phyloP scores from a whole-genome alignment of 148 eudicot species.

The Tetragonia tetragonoides region DNA sequence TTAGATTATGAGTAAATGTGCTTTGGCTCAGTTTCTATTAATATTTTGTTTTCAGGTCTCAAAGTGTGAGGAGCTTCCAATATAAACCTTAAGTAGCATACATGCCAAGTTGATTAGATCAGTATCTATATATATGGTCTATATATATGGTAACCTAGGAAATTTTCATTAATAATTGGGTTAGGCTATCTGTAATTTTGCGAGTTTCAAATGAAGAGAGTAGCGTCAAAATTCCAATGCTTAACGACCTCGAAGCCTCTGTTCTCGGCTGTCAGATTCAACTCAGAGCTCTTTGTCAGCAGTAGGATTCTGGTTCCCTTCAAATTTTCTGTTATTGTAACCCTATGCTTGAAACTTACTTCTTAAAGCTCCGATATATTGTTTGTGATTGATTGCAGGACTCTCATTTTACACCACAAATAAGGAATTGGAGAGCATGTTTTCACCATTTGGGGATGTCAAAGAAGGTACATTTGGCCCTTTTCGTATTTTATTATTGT shows the following conservation, averaged over 20 bases:
- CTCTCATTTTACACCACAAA: constrained; percentile 59
- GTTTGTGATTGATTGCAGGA: constrained; percentile 31
- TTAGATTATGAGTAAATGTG: too few species aligned
- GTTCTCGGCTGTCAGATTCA: constrained; percentile 24
- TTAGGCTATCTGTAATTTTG: too few species aligned
- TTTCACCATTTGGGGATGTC: constrained; percentile 55
- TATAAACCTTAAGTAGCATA: too few species aligned
- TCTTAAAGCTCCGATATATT: background rate
- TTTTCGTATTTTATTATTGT: background rate
- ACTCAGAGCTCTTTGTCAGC: constrained; percentile 52
- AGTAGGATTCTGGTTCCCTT: constrained; percentile 31
- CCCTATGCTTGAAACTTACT: background rate
- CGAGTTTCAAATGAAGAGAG: constrained; percentile 20
- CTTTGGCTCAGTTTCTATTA: too few species aligned
- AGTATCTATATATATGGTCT: too few species aligned
- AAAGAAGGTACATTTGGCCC: constrained; percentile 36
- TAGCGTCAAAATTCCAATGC: constrained; percentile 15
- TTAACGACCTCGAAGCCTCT: constrained; percentile 8
- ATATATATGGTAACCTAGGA: too few species aligned
- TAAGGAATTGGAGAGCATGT: constrained; percentile 42
- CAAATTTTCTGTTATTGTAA: background rate
- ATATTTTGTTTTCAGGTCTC: too few species aligned
- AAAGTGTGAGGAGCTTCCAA: too few species aligned
- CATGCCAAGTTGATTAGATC: too few species aligned
- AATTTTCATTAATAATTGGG: too few species aligned